Evolutionary conservation across 2,329 filamentous ascomycete species (phyloP).

Genomic region (Pyrenophora seminiperda): DNA sequence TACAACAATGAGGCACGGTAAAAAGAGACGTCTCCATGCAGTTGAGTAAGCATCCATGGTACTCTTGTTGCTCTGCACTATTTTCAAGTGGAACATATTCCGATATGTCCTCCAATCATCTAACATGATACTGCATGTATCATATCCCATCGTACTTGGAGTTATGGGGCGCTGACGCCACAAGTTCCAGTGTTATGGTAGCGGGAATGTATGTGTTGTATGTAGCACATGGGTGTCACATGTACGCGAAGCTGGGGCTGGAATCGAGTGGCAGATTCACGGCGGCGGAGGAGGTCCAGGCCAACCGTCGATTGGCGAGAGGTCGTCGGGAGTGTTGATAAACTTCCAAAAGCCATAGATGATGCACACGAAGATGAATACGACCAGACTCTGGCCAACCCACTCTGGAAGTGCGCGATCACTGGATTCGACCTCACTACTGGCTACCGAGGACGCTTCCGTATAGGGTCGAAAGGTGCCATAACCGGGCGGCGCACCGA

Average conservation of each 20-base stretch:
- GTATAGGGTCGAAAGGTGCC: conserved; percentile 37
- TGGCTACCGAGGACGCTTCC: conserved; percentile 39
- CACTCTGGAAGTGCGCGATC: conserved; percentile 36
- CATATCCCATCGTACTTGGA: too few relatives aligned
- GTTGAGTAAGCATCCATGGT: too few relatives aligned
- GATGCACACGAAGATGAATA: conserved; percentile 34
- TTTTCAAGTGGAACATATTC: too few relatives aligned
- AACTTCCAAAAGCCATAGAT: conserved; percentile 42
- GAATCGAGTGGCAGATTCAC: not conserved
- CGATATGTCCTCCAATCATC: too few relatives aligned
- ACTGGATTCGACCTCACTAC: conserved; percentile 33
- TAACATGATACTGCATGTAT: too few relatives aligned
- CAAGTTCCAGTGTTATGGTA: too few relatives aligned
- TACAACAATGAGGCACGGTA: too few relatives aligned
- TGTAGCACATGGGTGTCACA: too few relatives aligned
- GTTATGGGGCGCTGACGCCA: too few relatives aligned
- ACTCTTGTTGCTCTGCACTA: too few relatives aligned
- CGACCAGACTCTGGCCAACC: conserved; percentile 36
- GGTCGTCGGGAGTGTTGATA: conserved; percentile 21
- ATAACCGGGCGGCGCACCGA: conserved; percentile 35
- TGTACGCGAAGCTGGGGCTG: not conserved
- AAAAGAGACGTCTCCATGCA: too few relatives aligned
- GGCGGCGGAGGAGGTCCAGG: conserved; percentile 1
- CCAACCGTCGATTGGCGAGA: conserved; percentile 15
- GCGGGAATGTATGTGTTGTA: too few relatives aligned